Base-by-base conservation (phyloP, 1,139 yeast genomes). In the Saccharomyces hybrid region DNA sequence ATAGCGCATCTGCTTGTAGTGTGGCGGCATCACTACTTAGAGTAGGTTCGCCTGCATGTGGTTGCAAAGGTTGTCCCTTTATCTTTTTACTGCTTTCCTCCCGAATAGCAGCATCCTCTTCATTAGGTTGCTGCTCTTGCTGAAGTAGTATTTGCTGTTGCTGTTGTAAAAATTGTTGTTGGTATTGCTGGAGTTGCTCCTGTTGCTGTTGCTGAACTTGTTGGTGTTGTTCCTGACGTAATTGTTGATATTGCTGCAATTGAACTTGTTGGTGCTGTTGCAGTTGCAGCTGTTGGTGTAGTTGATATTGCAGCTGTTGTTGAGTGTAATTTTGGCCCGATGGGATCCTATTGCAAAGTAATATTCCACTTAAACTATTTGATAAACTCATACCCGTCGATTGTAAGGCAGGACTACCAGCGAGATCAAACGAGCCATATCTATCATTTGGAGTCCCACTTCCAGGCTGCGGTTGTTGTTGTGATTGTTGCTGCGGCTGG, bases 351-450 rank as follows among this genome's bases (percentile, higher is more conserved):
- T 55, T 59, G 31, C 64, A 61, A 11, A 67, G 61, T 50, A 63
- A 63, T 47, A 63, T 55, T 34, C 64, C 62, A 26, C 66, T 62
- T 38, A 63, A 63, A 54, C 68, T 63, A 50, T 63, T 64, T 2
- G 65, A 61, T 28, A 63, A 51, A 48, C 61, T 61, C 68, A 64
- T 64, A 8, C 61, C 56, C 9, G 63, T 57, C 6, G 65, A 59
- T 47, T 62, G 65, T 14, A 62, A 50, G 25, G 64, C 56, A 3
- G 68, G 67, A 28, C 66, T 63, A 26, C 58, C 60, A 7, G 60
- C 64, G 51, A 57, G 52, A 50, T 60, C 66, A 49, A 58, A 60
- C 14, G 63, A 62, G 20, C 64, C 66, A 50, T 59, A 64, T 38
- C 61, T 64, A 30, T 64, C 67, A 13, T 48, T 41, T 48, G 52